Percentiles rank a stretch among this genome's conserved stretches.
phyloP scores from a whole-genome alignment of 352 stramenopile genomes.

The Plasmopara muralis region DNA sequence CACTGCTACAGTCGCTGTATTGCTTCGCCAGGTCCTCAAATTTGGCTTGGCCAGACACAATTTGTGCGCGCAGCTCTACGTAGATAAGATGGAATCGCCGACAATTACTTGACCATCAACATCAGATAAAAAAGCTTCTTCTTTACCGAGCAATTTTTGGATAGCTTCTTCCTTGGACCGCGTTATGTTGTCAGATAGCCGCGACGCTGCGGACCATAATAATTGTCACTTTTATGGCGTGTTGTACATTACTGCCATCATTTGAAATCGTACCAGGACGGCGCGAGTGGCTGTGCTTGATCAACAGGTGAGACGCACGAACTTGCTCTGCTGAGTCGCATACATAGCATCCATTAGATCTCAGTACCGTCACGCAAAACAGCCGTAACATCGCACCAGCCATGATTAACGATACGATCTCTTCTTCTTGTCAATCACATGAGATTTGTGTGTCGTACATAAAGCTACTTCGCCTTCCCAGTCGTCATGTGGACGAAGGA shows the following conservation, averaged over 20 bases:
- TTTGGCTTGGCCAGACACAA: conserved; percentile 67
- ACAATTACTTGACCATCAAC: neutral
- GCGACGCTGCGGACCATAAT: conserved; percentile 40
- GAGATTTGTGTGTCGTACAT: conserved; percentile 4
- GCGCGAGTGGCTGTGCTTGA: conserved; percentile 92
- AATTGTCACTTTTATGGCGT: neutral
- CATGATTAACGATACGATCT: conserved; percentile 11
- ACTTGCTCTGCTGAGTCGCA: conserved; percentile 50
- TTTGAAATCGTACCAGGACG: conserved; percentile 37
- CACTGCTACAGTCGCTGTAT: conserved; percentile 82
- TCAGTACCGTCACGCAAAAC: neutral
- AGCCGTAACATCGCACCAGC: conserved; percentile 11
- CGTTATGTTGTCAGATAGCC: conserved; percentile 88
- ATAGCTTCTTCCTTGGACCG: conserved; percentile 89
- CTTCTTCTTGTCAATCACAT: neutral
- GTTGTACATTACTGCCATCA: neutral
- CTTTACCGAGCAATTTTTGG: conserved; percentile 58
- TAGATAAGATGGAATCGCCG: neutral
- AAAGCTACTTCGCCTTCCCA: conserved; percentile 1
- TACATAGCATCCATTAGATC: conserved; percentile 4
- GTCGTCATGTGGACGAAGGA: conserved; percentile 56
- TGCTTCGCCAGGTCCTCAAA: conserved; percentile 76
- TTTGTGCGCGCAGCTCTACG: conserved; percentile 66
- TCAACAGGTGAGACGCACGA: conserved; percentile 87
- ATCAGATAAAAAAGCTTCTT: neutral